Evolutionary conservation across 495 filamentous ascomycete species (phyloP).

Genomic region (Saxispiralis lemnorum): DNA sequence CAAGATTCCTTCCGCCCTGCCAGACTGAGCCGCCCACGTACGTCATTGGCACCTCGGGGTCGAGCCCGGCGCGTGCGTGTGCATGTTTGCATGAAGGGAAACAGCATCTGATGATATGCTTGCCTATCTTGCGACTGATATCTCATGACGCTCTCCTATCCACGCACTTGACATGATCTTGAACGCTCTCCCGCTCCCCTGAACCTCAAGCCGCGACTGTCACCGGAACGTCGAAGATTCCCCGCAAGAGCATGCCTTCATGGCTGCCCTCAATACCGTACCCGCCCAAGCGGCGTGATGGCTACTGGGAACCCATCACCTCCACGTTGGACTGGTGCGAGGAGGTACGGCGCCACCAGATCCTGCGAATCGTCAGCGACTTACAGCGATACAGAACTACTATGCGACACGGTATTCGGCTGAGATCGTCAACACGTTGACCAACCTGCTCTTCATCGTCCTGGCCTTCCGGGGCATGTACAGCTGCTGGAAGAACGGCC

Average conservation of each 20-base stretch:
- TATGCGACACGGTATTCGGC: constrained; percentile 26
- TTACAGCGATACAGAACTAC: constrained; percentile 21
- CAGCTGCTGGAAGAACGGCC: constrained; percentile 23
- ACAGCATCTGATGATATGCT: not conserved
- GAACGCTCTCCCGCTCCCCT: too few relatives aligned
- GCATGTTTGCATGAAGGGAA: too few relatives aligned
- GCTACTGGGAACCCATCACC: constrained; percentile 72
- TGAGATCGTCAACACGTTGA: constrained; percentile 29
- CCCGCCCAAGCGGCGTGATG: constrained; percentile 39
- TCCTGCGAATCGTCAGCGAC: not conserved
- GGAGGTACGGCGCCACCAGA: constrained; percentile 40
- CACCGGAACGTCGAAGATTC: not conserved
- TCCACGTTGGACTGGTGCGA: constrained; percentile 90
- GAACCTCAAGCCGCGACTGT: too few relatives aligned
- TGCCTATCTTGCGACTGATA: not conserved
- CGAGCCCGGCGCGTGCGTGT: not conserved
- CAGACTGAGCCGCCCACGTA: too few relatives aligned
- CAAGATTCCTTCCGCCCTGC: too few relatives aligned
- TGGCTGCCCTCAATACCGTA: constrained; percentile 51
- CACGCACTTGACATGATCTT: too few relatives aligned
- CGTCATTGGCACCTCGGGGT: too few relatives aligned
- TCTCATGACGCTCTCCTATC: too few relatives aligned
- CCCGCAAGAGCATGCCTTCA: constrained; percentile 5
- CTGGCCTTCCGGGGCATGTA: constrained; percentile 22
- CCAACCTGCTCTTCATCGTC: constrained; percentile 26